phyloP scores from a whole-genome alignment of 2,329 filamentous ascomycete genomes.

The Zasmidium cellare region DNA sequence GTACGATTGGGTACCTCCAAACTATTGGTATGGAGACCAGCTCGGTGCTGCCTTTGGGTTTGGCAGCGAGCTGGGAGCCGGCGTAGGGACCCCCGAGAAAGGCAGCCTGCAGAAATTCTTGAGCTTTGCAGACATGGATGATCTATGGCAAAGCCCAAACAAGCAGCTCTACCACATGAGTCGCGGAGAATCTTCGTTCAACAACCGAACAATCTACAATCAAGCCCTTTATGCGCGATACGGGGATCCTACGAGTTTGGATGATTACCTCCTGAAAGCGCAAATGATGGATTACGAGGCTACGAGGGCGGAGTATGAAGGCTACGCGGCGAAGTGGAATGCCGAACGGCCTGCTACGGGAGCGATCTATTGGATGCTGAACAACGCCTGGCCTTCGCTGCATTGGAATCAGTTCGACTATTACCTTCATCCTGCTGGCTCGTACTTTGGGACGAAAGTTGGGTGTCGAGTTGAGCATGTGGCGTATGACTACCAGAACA shows the following conservation, averaged over 20 bases:
- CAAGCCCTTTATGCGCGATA: constrained; percentile 6
- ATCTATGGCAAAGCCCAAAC: constrained; percentile 10
- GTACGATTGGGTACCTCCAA: constrained; percentile 14
- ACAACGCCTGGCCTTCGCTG: constrained; percentile 14
- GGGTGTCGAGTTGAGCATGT: constrained; percentile 12
- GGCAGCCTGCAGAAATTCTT: constrained; percentile 12
- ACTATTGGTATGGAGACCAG: constrained; percentile 13
- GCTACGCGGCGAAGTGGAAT: constrained; percentile 12
- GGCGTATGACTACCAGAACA: constrained; percentile 5
- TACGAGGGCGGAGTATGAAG: constrained; percentile 9
- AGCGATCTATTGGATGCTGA: constrained; percentile 15
- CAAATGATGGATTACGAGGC: constrained; percentile 17
- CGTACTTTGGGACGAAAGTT: constrained; percentile 14
- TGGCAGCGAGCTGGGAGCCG: constrained; percentile 8
- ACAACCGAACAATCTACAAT: constrained; percentile 11
- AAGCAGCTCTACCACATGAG: constrained; percentile 15
- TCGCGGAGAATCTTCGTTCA: constrained; percentile 5
- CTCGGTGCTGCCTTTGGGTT: constrained; percentile 13
- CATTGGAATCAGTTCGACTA: constrained; percentile 17
- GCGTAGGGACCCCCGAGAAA: constrained; percentile 13
- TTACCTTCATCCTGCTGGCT: constrained; percentile 13
- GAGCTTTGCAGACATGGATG: constrained; percentile 3
- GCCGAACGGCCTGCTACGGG: constrained; percentile 8
- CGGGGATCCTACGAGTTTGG: constrained; percentile 6
- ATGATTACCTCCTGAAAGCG: constrained; percentile 14